Conservation (phyloP, 1,139 yeast genomes). For the Hyphopichia buzzinii region DNA sequence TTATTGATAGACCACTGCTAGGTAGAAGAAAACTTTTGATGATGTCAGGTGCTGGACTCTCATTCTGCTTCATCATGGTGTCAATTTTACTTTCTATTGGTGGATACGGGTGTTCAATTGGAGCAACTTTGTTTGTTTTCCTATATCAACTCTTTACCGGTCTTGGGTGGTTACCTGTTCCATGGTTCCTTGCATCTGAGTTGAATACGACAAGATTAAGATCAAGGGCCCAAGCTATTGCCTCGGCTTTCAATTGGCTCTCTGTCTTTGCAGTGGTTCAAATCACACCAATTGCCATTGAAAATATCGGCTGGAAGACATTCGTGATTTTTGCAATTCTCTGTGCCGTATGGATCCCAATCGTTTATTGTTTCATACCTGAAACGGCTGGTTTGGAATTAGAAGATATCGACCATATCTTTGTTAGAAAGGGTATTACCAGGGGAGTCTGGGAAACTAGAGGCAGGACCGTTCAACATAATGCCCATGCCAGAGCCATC, state of each 20-base stretch:
- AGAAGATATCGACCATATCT: slow-evolving; percentile 5
- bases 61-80: slow-evolving; percentile 4
- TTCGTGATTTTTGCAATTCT: slow-evolving; percentile 6
- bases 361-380: slow-evolving; percentile 6
- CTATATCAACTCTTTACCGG: not conserved
- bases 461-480: slow-evolving; percentile 4
- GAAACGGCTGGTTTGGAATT: slow-evolving; percentile 7
- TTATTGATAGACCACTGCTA: slow-evolving; percentile 43
- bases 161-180: slow-evolving; percentile 15
- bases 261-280: slow-evolving; percentile 52
- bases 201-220: slow-evolving; percentile 49
- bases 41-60: slow-evolving; percentile 32
- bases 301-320: slow-evolving; percentile 7
- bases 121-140: not conserved
- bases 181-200: slow-evolving; percentile 50
- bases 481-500: slow-evolving; percentile 1
- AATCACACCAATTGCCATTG: slow-evolving; percentile 41
- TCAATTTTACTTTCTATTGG: slow-evolving; percentile 24
- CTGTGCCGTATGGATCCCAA: slow-evolving; percentile 6
- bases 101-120: slow-evolving; percentile 12
- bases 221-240: slow-evolving; percentile 43
- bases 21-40: slow-evolving; percentile 53
- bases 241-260: slow-evolving; percentile 48
- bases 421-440: slow-evolving; percentile 5
- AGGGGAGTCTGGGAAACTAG: slow-evolving; percentile 6